Evolutionary conservation across 208 protist species (phyloP).

Genomic region (Leishmania mexicana): DNA sequence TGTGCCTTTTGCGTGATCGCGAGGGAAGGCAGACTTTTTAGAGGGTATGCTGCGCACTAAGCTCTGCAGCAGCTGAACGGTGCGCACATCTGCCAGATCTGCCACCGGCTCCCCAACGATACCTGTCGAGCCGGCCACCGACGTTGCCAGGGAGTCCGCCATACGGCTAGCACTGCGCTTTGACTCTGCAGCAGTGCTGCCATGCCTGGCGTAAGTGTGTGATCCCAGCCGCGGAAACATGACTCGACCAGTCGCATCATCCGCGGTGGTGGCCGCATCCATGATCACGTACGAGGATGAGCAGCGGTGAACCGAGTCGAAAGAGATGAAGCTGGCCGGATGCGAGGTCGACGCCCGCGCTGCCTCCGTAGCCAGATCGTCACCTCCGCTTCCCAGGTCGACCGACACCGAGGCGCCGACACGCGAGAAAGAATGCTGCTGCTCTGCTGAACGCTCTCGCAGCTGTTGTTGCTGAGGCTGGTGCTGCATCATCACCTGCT

Average conservation of each 20-base stretch:
- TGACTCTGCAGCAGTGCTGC: neutral
- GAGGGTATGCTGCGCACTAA: constrained; percentile 13
- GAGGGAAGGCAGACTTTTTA: neutral
- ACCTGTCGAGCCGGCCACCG: neutral
- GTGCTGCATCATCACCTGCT: constrained; percentile 1
- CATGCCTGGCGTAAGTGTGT: neutral
- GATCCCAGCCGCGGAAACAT: neutral
- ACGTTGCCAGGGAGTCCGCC: neutral
- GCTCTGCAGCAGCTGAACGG: constrained; percentile 28
- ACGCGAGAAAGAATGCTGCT: neutral
- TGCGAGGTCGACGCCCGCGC: neutral
- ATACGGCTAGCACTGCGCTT: neutral
- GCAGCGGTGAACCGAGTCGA: neutral
- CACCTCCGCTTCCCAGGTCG: neutral
- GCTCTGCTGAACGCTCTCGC: neutral
- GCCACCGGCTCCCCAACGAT: neutral
- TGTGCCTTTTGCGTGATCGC: neutral
- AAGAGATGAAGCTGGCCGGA: neutral
- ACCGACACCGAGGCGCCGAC: neutral
- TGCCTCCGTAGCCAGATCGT: neutral
- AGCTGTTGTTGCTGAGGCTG: constrained; percentile 1
- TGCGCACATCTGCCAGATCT: constrained; percentile 28
- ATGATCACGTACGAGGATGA: neutral
- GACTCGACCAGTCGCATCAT: neutral
- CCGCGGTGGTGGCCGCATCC: neutral